phyloP scores from a whole-genome alignment of 148 eudicot species.

The Fagopyrum esculentum region DNA sequence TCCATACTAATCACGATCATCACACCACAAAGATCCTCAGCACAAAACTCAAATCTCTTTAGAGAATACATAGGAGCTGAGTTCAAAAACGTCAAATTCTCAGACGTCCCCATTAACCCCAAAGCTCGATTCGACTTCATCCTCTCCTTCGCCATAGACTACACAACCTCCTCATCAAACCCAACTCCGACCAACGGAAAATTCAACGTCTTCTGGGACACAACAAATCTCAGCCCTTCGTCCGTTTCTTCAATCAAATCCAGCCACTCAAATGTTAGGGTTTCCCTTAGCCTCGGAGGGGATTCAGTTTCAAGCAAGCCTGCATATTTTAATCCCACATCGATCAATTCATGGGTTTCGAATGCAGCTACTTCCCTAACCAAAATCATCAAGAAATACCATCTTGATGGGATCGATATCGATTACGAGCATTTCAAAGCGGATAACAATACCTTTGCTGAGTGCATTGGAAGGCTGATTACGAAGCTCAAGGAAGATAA shows the following conservation, averaged over 20 bases:
- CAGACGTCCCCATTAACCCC: constrained; percentile 46
- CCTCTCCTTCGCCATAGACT: constrained; percentile 53
- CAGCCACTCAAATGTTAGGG: constrained; percentile 33
- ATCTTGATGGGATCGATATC: constrained; percentile 40
- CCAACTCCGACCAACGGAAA: constrained; percentile 43
- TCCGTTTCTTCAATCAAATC: constrained; percentile 27
- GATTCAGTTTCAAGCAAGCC: constrained; percentile 21
- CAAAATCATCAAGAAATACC: constrained; percentile 19
- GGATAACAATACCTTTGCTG: constrained; percentile 24
- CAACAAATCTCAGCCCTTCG: constrained; percentile 28
- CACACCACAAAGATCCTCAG: constrained; percentile 11
- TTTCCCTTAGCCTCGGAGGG: constrained; percentile 41
- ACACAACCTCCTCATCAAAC: constrained; percentile 38
- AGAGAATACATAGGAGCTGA: constrained; percentile 60
- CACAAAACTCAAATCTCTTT: constrained; percentile 36
- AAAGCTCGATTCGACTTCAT: constrained; percentile 46
- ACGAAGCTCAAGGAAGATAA: constrained; percentile 25
- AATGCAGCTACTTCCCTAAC: constrained; percentile 37
- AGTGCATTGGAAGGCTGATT: constrained; percentile 43
- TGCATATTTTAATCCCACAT: constrained; percentile 31
- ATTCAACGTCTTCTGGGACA: constrained; percentile 51
- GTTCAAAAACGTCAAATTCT: constrained; percentile 35
- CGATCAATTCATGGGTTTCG: constrained; percentile 38
- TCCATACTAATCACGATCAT: constrained; percentile 9
- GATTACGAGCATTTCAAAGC: constrained; percentile 47